Conservation (phyloP, 306 rosid species). For the Heteromeles arbutifolia region DNA sequence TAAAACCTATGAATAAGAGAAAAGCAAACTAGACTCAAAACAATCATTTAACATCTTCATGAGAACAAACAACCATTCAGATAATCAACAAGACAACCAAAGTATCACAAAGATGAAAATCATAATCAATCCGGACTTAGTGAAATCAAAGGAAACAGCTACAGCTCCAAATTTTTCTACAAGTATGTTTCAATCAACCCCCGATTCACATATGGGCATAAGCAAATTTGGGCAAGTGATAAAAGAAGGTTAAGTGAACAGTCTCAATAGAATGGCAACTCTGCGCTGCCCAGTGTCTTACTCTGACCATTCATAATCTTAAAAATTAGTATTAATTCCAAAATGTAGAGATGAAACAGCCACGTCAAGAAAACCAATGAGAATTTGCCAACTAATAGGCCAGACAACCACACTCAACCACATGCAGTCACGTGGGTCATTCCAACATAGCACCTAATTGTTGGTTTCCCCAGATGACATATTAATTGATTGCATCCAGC, state of each 20-base stretch:
- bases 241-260: not conserved
- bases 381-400: not conserved
- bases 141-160: not conserved
- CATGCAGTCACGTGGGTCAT: not conserved
- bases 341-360: not conserved
- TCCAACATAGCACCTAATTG: not conserved
- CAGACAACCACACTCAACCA: not conserved
- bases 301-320: not conserved
- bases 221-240: not conserved
- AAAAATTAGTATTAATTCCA: not conserved
- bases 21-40: not conserved
- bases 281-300: not conserved
- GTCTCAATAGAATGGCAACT: not conserved
- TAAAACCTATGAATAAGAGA: not conserved
- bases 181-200: not conserved
- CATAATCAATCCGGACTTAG: not conserved
- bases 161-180: not conserved
- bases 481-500: not conserved
- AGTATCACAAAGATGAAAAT: not conserved
- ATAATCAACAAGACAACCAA: not conserved
- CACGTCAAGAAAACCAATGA: not conserved
- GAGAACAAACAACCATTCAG: not conserved
- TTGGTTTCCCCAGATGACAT: not conserved
- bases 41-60: not conserved
- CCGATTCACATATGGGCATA: not conserved